These are phyloP conservation scores for Rubroshorea leprosula DNA, from an alignment of 345 rosid species.

Conservation along the genomic window DNA sequence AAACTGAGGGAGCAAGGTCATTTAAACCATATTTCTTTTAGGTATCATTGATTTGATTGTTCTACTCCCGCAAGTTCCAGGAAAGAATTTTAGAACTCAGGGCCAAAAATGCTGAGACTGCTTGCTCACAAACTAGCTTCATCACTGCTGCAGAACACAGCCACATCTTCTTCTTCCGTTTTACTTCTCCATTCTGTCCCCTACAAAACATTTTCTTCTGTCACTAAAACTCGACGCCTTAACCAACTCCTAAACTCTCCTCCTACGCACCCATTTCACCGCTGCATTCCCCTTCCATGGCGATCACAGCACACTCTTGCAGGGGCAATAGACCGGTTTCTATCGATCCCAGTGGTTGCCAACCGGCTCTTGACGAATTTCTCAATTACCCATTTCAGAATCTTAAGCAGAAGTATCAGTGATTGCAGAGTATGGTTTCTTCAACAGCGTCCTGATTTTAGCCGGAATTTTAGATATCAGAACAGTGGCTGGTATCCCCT, in stretches of 20 bases:
- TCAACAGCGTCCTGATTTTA: conserved; percentile 20
- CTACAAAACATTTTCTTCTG: conserved; percentile 13
- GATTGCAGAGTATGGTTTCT: conserved; percentile 33
- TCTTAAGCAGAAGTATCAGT: conserved; percentile 18
- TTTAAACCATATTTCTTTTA: too few relatives aligned
- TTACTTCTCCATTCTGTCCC: conserved; percentile 15
- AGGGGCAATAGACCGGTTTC: conserved; percentile 26
- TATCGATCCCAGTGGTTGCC: conserved; percentile 26
- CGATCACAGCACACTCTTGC: conserved; percentile 21
- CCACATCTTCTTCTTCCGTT: conserved; percentile 25
- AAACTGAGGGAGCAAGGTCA: too few relatives aligned
- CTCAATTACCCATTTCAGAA: conserved; percentile 24
- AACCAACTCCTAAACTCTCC: conserved; percentile 20
- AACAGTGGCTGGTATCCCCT: conserved; percentile 35
- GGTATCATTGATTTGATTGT: too few relatives aligned
- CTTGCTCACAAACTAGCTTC: too few relatives aligned
- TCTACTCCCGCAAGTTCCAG: too few relatives aligned
- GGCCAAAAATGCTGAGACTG: too few relatives aligned
- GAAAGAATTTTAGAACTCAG: too few relatives aligned
- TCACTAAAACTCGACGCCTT: conserved; percentile 18
- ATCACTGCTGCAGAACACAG: too few relatives aligned
- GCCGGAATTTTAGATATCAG: conserved; percentile 20
- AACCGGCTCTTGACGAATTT: conserved; percentile 21
- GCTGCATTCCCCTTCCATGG: conserved; percentile 18
- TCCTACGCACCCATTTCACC: conserved; percentile 12